phyloP scores from a whole-genome alignment of 2,329 filamentous ascomycete species.

The Phyllosticta capitalensis region DNA sequence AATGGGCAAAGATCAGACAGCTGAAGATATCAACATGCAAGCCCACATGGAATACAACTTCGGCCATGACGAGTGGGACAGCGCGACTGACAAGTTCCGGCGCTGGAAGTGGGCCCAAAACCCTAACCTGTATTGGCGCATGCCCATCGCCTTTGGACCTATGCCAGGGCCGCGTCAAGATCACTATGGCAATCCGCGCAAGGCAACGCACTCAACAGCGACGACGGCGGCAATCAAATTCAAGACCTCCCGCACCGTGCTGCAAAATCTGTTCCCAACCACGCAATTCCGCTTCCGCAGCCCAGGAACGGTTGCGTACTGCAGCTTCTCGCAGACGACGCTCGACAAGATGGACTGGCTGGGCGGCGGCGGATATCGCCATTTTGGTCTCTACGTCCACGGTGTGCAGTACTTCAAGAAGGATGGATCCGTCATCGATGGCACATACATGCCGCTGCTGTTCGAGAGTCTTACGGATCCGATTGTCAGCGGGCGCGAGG shows the following conservation, averaged over 20 bases:
- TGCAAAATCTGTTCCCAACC: constrained; percentile 33
- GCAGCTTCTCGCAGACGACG: constrained; percentile 30
- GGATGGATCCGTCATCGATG: constrained; percentile 38
- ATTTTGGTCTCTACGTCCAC: constrained; percentile 53
- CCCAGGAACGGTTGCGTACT: constrained; percentile 29
- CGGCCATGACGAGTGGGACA: constrained; percentile 50
- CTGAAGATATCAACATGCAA: constrained; percentile 19
- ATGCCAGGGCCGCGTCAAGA: constrained; percentile 32
- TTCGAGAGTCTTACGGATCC: constrained; percentile 52
- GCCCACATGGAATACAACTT: constrained; percentile 44
- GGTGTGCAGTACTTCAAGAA: constrained; percentile 48
- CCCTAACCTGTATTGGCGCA: constrained; percentile 27
- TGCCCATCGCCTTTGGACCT: constrained; percentile 35
- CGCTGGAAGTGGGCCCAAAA: constrained; percentile 41
- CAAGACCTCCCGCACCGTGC: constrained; percentile 30
- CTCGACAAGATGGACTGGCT: constrained; percentile 49
- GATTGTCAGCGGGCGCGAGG: constrained; percentile 50
- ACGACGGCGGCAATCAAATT: constrained; percentile 33
- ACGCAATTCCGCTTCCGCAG: constrained; percentile 26
- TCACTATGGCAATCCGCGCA: constrained; percentile 16
- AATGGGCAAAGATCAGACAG: constrained; percentile 40
- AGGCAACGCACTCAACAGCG: constrained; percentile 23
- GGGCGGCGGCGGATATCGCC: constrained; percentile 48
- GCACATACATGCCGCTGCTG: constrained; percentile 47
- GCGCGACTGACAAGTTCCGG: constrained; percentile 42